Conservation (phyloP, 1,284 basidiomycete species). For the Ceratobasidium sp. region DNA sequence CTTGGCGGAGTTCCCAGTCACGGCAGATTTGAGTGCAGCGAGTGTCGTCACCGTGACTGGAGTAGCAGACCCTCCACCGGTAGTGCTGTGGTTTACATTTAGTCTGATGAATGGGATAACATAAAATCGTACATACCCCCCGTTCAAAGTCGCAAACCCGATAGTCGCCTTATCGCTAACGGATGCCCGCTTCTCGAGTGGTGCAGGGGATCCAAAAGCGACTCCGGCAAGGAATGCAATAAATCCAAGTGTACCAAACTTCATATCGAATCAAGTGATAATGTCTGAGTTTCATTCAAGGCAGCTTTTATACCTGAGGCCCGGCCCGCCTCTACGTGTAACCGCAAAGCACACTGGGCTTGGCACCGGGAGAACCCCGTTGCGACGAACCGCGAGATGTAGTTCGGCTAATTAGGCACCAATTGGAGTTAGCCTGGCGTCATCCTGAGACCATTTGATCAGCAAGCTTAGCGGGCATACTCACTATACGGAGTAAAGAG, state of each 20-base stretch:
- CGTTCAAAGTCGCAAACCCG: constrained; percentile 28
- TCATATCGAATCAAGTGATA: neutral
- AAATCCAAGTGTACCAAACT: neutral
- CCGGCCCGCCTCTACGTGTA: neutral
- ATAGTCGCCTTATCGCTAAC: constrained; percentile 24
- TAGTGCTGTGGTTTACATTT: constrained; percentile 9
- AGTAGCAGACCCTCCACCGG: constrained; percentile 22
- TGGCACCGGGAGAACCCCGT: neutral
- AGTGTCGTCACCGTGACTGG: constrained; percentile 39
- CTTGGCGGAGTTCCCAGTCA: constrained; percentile 62
- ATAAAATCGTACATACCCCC: constrained; percentile 2
- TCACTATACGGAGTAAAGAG: too few species aligned
- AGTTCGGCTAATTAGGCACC: neutral
- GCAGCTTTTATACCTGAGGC: neutral
- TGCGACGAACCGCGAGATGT: neutral
- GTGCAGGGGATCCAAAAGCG: neutral
- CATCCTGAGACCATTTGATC: too few species aligned
- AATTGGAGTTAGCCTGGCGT: neutral
- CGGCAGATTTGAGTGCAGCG: constrained; percentile 62
- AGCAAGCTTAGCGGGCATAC: too few species aligned
- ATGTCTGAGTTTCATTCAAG: neutral
- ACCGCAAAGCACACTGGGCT: neutral
- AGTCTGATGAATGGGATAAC: neutral
- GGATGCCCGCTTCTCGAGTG: neutral
- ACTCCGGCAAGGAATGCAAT: neutral